phyloP scores from a whole-genome alignment of 1,139 yeast species.

The Candida albicans region DNA sequence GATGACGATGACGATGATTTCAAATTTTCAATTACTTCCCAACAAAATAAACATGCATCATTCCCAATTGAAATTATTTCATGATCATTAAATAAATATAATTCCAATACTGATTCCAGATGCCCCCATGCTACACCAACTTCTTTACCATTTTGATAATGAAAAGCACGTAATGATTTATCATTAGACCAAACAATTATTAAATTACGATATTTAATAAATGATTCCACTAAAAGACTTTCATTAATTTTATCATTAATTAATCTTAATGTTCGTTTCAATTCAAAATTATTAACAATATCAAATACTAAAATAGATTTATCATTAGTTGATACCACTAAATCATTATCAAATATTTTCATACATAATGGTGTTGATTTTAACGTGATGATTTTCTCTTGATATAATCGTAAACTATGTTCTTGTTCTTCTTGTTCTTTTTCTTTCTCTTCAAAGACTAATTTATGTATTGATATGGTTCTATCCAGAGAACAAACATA shows the following conservation, averaged over 20 bases:
- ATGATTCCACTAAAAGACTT: constrained; percentile 43
- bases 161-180: constrained; percentile 55
- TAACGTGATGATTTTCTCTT: constrained; percentile 49
- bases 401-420: constrained; percentile 18
- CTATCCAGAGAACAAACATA: constrained; percentile 61
- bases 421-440: constrained; percentile 3
- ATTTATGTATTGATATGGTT: constrained; percentile 52
- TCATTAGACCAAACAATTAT: constrained; percentile 50
- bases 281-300: constrained; percentile 32
- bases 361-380: constrained; percentile 50
- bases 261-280: constrained; percentile 41
- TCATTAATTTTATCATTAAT: constrained; percentile 34
- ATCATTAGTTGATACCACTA: constrained; percentile 56
- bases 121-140: constrained; percentile 64
- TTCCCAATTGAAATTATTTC: constrained; percentile 43
- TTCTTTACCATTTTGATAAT: constrained; percentile 44
- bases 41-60: constrained; percentile 55
- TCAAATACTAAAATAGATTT: constrained; percentile 44
- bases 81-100: constrained; percentile 20
- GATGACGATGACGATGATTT: not conserved
- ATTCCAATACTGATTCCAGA: constrained; percentile 53
- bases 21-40: constrained; percentile 29
- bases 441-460: constrained; percentile 21
- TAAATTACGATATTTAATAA: constrained; percentile 25
- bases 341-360: constrained; percentile 30